Conservation (phyloP, 495 filamentous ascomycete genomes). For the Penicillium riverlandense region DNA sequence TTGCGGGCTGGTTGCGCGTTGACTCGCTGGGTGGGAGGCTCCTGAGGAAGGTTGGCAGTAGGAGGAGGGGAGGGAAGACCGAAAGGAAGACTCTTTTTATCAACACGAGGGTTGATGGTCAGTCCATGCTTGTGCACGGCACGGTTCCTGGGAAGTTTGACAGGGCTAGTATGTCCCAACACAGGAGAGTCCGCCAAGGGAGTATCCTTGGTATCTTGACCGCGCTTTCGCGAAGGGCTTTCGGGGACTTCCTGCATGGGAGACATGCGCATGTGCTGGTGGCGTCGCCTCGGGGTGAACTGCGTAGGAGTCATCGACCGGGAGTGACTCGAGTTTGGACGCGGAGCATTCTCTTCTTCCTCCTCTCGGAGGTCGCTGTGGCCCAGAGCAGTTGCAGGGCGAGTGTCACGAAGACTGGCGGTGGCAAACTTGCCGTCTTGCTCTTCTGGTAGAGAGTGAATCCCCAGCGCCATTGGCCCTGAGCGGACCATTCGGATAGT, state of each 20-base stretch:
- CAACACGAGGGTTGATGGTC: constrained; percentile 10
- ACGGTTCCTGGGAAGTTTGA: constrained; percentile 6
- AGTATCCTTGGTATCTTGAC: neutral
- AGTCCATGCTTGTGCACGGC: constrained; percentile 3
- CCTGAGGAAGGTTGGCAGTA: constrained; percentile 16
- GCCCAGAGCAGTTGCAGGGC: constrained; percentile 8
- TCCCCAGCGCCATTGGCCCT: neutral
- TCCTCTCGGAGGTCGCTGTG: constrained; percentile 3
- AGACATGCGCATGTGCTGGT: constrained; percentile 10
- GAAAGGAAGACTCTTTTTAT: constrained; percentile 18
- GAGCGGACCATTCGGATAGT: constrained; percentile 1
- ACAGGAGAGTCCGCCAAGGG: constrained; percentile 20
- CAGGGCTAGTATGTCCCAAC: constrained; percentile 6
- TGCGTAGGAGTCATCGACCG: constrained; percentile 10
- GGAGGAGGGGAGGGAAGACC: constrained; percentile 27
- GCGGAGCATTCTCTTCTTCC: constrained; percentile 8
- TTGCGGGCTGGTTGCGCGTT: constrained; percentile 1
- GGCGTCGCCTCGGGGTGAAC: constrained; percentile 6
- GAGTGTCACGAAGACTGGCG: neutral
- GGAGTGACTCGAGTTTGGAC: constrained; percentile 6
- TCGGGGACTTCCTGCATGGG: constrained; percentile 11
- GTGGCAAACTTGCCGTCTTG: neutral
- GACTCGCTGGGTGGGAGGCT: neutral
- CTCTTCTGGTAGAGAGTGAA: constrained; percentile 11
- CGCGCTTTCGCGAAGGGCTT: neutral